Evolutionary conservation across 2,329 filamentous ascomycete genomes (phyloP).

Genomic region (Verticillium isaacii): DNA sequence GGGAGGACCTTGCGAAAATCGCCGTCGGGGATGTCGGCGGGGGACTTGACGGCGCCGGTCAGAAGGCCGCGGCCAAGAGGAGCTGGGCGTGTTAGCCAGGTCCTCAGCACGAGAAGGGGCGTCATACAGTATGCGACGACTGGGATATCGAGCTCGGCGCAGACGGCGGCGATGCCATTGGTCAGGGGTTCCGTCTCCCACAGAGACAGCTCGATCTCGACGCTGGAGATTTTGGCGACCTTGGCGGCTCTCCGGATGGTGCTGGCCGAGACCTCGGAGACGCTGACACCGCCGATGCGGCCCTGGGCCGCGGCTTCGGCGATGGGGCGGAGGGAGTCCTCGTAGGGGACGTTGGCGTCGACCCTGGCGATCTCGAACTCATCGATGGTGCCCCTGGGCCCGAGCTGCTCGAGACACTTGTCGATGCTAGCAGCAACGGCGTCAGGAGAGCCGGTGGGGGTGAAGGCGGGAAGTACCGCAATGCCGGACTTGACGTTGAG

Average conservation of each 20-base stretch:
- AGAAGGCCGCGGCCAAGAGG: slow-evolving; percentile 48
- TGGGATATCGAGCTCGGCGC: slow-evolving; percentile 31
- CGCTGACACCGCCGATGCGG: slow-evolving; percentile 36
- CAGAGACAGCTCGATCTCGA: slow-evolving; percentile 40
- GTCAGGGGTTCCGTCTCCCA: slow-evolving; percentile 38
- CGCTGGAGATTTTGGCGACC: slow-evolving; percentile 31
- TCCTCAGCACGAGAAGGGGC: slow-evolving; percentile 32
- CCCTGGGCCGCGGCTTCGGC: slow-evolving; percentile 17
- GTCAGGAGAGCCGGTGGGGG: neutral
- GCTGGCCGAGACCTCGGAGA: slow-evolving; percentile 34
- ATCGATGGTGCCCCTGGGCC: slow-evolving; percentile 29
- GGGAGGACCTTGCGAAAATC: slow-evolving; percentile 41
- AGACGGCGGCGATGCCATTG: slow-evolving; percentile 29
- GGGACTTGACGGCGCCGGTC: slow-evolving; percentile 33
- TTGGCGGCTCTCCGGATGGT: slow-evolving; percentile 33
- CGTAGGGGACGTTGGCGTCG: slow-evolving; percentile 36
- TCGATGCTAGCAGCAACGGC: neutral
- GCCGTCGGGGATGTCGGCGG: slow-evolving; percentile 34
- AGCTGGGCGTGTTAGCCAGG: slow-evolving; percentile 34
- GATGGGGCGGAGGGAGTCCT: slow-evolving; percentile 24
- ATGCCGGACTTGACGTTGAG: neutral
- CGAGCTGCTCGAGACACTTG: neutral
- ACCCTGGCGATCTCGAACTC: slow-evolving; percentile 46
- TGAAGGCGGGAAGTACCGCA: neutral
- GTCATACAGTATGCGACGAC: neutral